Conservation (phyloP, 257 asterid genomes). For the Penstemon davidsonii region DNA sequence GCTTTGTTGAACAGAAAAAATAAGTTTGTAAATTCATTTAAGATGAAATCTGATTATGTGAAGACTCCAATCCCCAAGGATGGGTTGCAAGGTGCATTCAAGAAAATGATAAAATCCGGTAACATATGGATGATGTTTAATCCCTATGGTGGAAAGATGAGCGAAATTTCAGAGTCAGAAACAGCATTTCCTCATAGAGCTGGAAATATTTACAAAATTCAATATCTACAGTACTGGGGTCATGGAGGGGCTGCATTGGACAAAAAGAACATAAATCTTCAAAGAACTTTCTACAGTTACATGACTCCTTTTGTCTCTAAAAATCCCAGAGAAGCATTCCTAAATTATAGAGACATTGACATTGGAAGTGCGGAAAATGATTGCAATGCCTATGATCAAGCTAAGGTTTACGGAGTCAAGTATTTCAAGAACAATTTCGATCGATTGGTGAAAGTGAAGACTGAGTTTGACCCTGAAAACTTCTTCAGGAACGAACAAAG, state of each 20-base stretch:
- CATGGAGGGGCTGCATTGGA: slow-evolving; percentile 19
- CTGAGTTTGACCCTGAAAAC: no score
- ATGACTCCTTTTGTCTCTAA: slow-evolving; percentile 34
- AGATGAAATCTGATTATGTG: slow-evolving; percentile 41
- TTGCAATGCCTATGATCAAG: no score
- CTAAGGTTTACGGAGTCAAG: no score
- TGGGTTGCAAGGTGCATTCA: background rate
- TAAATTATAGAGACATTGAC: no score
- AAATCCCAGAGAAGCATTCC: slow-evolving; percentile 29
- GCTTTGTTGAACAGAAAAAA: slow-evolving; percentile 19
- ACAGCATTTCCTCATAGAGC: slow-evolving; percentile 41
- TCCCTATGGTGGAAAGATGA: slow-evolving; percentile 44
- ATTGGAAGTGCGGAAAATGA: no score
- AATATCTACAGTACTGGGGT: slow-evolving; percentile 26
- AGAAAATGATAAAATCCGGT: background rate
- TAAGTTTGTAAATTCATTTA: background rate
- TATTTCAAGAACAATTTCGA: no score
- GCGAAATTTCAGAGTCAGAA: slow-evolving; percentile 28
- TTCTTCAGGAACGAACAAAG: no score
- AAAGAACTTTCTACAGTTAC: slow-evolving; percentile 19
- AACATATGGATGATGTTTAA: slow-evolving; percentile 21
- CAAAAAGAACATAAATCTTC: background rate
- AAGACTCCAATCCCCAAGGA: slow-evolving; percentile 28
- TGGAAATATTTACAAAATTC: slow-evolving; percentile 40
- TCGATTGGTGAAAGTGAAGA: no score